These are phyloP conservation scores for Venturiaceae sp. DNA, from an alignment of 2,329 filamentous ascomycete species.

Conservation along the genomic window DNA sequence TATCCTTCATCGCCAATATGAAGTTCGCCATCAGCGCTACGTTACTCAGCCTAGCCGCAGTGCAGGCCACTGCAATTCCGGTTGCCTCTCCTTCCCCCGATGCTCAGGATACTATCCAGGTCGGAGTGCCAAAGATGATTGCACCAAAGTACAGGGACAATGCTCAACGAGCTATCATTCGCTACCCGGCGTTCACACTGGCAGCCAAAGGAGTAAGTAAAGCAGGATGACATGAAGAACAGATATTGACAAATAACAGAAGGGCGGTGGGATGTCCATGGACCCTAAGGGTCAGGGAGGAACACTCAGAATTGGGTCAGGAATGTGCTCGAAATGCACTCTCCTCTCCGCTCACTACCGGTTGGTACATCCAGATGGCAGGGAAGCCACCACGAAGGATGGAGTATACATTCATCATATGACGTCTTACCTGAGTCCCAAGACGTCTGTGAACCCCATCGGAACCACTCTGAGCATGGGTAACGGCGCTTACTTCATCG, in stretches of 20 bases:
- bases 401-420: slow-evolving; percentile 8
- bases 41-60: neutral
- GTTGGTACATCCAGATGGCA: neutral
- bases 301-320: neutral
- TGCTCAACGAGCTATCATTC: slow-evolving; percentile 3
- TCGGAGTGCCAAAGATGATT: slow-evolving; percentile 2
- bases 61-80: slow-evolving; percentile 2
- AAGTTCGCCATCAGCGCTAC: neutral
- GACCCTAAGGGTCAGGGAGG: slow-evolving; percentile 4
- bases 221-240: neutral
- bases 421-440: neutral
- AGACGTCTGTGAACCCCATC: neutral
- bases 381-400: neutral
- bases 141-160: neutral
- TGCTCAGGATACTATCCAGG: neutral
- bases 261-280: neutral
- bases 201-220: slow-evolving; percentile 1
- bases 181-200: neutral
- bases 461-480: neutral
- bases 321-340: slow-evolving; percentile 4
- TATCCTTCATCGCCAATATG: neutral
- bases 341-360: slow-evolving; percentile 5
- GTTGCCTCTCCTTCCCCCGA: neutral
- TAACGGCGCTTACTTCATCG: slow-evolving; percentile 1
- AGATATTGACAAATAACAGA: neutral